Evolutionary conservation across 2,329 filamentous ascomycete species (phyloP), one percentile per base, ranked within the genome.

Genomic region (Aspergillus sclerotialis): DNA sequence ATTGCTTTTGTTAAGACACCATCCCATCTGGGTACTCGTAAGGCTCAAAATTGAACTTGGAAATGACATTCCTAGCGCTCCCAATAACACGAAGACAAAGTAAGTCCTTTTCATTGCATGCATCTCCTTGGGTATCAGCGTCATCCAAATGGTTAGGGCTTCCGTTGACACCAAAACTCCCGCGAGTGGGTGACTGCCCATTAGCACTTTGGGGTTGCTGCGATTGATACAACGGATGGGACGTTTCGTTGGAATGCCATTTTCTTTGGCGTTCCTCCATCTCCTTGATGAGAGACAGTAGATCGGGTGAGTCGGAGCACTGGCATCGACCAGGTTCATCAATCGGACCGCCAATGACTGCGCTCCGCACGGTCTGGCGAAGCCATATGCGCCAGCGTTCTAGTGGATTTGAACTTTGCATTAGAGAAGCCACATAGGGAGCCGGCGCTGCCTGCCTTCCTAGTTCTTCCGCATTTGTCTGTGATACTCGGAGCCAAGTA

Each of bases 181-280:
- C n/a, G 26, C 7, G 26, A 13, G 7, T 13, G 26, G 11, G 13
- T 11, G 26, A 28, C 10, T 10, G 9, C 9, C 9, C 5, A 11
- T 28, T 12, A 28, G 26, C 10, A 7, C 7, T 8, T 7, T 28
- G 11, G 26, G 26, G 13, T 7, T n/a, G 7, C 7, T 8, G 26
- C 11, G 26, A 13, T 7, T 14, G 29, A 5, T 37, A 14, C 2
- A 49, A 28, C 3, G 52, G 50, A 28, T 52, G 50, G 9, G 48
- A 46, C 27, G 42, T 18, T 7, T 29, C 11, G 7, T 43, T 35
- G 4, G 46, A 41, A 53, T 69, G 65, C 60, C 62, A 65, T 37
- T 50, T 53, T 12, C 56, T 58, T 39, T 69, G 65, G 10, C 65
- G 61, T 19, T 55, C 43, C 30, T 67, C 64, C 35, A 68, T 49